These are phyloP conservation scores for Suhomyces pyralidae DNA, from an alignment of 805 yeast genomes.

Conservation along the genomic window DNA sequence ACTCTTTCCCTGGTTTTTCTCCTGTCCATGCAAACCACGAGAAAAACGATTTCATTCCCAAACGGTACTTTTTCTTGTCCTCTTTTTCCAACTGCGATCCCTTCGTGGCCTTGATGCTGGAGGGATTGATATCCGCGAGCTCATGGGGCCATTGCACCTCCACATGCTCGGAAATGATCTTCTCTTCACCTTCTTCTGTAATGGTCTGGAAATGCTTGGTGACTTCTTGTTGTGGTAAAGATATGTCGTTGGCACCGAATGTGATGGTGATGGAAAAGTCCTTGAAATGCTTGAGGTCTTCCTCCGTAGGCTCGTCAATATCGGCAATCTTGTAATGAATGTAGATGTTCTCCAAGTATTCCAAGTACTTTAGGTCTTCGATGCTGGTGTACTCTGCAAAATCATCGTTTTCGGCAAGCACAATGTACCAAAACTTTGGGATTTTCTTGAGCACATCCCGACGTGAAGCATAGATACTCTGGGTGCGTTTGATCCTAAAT, in stretches of 20 bases:
- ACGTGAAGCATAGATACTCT: constrained; percentile 57
- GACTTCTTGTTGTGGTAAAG: constrained; percentile 55
- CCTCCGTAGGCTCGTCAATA: constrained; percentile 11
- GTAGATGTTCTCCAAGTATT: constrained; percentile 58
- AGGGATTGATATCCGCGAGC: constrained; percentile 55
- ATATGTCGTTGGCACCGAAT: constrained; percentile 44
- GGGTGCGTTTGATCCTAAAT: constrained; percentile 50
- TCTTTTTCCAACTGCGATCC: constrained; percentile 40
- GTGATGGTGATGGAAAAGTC: constrained; percentile 60
- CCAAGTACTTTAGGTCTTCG: constrained; percentile 75
- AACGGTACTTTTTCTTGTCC: constrained; percentile 59
- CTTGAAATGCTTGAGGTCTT: constrained; percentile 38
- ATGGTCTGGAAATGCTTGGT: constrained; percentile 55
- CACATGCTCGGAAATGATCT: constrained; percentile 51
- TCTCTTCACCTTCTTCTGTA: constrained; percentile 53
- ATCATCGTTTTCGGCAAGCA: constrained; percentile 78
- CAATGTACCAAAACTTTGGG: constrained; percentile 86
- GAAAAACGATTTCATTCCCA: constrained; percentile 80
- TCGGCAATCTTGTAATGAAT: constrained; percentile 51
- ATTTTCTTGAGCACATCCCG: constrained; percentile 49
- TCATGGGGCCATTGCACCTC: constrained; percentile 68
- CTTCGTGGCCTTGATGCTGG: constrained; percentile 37
- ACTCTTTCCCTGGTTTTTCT: constrained; percentile 69
- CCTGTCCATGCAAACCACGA: constrained; percentile 90
- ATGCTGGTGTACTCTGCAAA: constrained; percentile 75